Conservation (phyloP, 371 early-diverging fungal genomes). For the Choanephora cucurbitarum region DNA sequence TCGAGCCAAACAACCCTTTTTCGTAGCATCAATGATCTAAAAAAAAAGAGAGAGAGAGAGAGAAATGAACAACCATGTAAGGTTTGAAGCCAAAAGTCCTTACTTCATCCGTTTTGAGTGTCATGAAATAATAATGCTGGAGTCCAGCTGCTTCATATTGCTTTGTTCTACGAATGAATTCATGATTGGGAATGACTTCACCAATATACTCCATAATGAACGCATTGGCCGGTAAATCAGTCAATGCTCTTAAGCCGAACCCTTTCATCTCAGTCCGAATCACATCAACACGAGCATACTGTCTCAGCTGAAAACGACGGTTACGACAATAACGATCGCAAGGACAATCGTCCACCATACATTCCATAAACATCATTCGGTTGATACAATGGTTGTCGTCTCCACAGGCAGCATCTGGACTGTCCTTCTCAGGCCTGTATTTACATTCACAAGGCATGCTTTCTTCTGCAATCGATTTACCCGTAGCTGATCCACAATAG, state of each 20-base stretch:
- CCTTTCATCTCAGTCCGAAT: slow-evolving; percentile 89
- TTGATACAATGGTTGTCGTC: slow-evolving; percentile 86
- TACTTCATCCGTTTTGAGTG: slow-evolving; percentile 83
- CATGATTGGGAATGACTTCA: slow-evolving; percentile 78
- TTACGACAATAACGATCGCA: slow-evolving; percentile 86
- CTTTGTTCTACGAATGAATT: slow-evolving; percentile 77
- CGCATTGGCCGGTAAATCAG: slow-evolving; percentile 49
- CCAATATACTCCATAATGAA: slow-evolving; percentile 97
- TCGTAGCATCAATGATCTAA: slow-evolving; percentile 87
- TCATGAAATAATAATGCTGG: slow-evolving; percentile 97
- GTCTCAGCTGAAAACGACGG: slow-evolving; percentile 78
- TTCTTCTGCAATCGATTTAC: slow-evolving; percentile 70
- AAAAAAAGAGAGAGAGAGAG: not conserved
- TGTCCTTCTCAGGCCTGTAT: slow-evolving; percentile 55
- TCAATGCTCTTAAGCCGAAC: slow-evolving; percentile 79
- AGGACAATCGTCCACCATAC: slow-evolving; percentile 85
- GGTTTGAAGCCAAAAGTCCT: too few relatives aligned
- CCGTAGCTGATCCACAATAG: slow-evolving; percentile 68
- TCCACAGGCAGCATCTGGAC: slow-evolving; percentile 74
- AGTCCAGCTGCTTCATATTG: slow-evolving; percentile 76
- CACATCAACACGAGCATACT: slow-evolving; percentile 83
- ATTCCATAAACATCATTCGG: slow-evolving; percentile 87
- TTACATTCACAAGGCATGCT: slow-evolving; percentile 78
- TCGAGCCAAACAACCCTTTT: slow-evolving; percentile 81
- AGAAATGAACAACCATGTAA: too few relatives aligned